Base-by-base conservation (phyloP, 192 early-diverging fungal species). In the Borealophlyctis nickersoniae region DNA sequence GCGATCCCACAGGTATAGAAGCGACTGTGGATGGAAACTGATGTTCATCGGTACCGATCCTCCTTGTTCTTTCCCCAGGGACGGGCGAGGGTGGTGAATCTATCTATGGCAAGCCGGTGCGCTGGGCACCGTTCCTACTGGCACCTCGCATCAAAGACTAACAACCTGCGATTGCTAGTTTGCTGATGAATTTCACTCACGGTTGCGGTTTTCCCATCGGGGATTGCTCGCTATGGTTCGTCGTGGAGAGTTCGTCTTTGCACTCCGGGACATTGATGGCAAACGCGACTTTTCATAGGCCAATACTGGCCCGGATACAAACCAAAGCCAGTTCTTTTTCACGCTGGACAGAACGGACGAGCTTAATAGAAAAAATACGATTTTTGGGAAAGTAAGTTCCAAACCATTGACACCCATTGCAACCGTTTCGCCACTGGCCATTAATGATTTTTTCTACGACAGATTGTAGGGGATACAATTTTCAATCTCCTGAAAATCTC, bases 361-460 rank as follows among this genome's bases (percentile, higher is more conserved):
- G 65, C 74, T 98, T 16, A 89, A 93, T 34, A 85, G 87, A 32
- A 92, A 92, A 66, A 87, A 94, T 71, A 96, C 95, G 0, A 81
- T 98, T 31, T 98, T 98, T 85, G 95, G 92, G 24, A 89, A 89
- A 54, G 90, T n/a, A n/a, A n/a, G n/a, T n/a, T n/a, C n/a, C n/a
- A n/a, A n/a, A n/a, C n/a, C n/a, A n/a, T 91, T 76, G 53, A 9
- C 24, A 32, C 22, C n/a, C n/a, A n/a, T 48, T 0, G n/a, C 22
- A 32, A 65, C 56, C 26, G 29, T 52, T 3, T 60, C 50, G 24
- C 31, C 30, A n/a, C n/a, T n/a, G n/a, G n/a, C n/a, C n/a, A n/a
- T n/a, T n/a, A n/a, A n/a, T n/a, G n/a, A n/a, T 29, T 16, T 45
- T 55, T 62, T 16, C 49, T 29, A 22, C 23, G 9, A 27, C 45